Conservation (phyloP, 2,329 filamentous ascomycete species). For the Aspergillus sojae region DNA sequence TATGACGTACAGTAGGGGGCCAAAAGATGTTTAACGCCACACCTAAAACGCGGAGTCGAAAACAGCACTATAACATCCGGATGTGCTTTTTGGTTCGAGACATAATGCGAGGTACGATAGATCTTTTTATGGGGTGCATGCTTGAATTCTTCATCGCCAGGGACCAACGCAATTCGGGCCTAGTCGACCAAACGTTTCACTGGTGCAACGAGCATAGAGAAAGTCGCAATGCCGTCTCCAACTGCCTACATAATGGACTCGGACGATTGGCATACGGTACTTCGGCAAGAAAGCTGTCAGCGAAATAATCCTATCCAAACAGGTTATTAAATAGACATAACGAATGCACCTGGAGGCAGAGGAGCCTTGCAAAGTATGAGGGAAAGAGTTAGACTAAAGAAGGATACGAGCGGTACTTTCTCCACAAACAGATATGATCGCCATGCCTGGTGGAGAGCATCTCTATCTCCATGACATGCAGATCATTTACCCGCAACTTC, state of each 20-base stretch:
- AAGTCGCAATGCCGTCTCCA: too few relatives aligned
- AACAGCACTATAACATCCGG: not conserved
- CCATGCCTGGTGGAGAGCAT: too few relatives aligned
- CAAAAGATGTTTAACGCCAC: not conserved
- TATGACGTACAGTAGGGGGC: not conserved
- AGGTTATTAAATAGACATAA: not conserved
- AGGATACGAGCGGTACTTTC: not conserved
- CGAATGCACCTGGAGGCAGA: not conserved
- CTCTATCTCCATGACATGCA: too few relatives aligned
- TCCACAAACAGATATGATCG: not conserved
- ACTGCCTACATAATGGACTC: not conserved
- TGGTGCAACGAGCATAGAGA: too few relatives aligned
- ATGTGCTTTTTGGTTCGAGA: not conserved
- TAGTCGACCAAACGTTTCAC: too few relatives aligned
- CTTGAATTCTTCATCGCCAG: too few relatives aligned
- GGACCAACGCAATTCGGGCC: too few relatives aligned
- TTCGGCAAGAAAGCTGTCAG: too few relatives aligned
- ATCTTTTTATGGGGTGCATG: fast-evolving
- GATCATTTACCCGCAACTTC: too few relatives aligned
- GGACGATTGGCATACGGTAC: fast-evolving
- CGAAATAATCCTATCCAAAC: not conserved
- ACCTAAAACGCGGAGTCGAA: too few relatives aligned
- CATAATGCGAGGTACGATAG: not conserved
- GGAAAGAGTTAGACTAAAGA: not conserved
- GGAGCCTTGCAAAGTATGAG: not conserved